Evolutionary conservation across 2,329 filamentous ascomycete genomes (phyloP), one percentile per base, ranked within the genome.

Genomic region (Sclerotinia borealis): DNA sequence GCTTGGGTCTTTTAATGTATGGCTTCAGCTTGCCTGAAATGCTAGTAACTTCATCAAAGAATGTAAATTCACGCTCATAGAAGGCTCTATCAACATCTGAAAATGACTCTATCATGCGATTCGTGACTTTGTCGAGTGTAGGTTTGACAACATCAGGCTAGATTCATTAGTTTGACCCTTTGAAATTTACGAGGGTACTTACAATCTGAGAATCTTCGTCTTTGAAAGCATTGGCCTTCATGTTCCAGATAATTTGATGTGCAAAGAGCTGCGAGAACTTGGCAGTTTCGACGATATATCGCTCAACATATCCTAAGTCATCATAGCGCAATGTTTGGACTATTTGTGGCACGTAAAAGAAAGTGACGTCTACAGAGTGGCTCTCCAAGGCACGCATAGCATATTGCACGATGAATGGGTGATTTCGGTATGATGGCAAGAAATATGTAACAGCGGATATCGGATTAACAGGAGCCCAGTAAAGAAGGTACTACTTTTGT

Each of bases 191-290:
- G 13, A 34, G 9, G 2, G 22, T 1, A 77, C 86, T 81, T 79
- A 91, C 88, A 67, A 96, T 85, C 71, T 89, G 86, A 17, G 89
- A 93, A 69, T 97, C 92, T 71, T 99, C 93, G 68, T 99, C 96
- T 76, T 97, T 99, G 82, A 91, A 99, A 1, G 93, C 91, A 75
- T 99, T 99, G 37, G 95, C 95, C 76, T 98, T 99, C 89, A 99
- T 99, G 75, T 99, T 99, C 95, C 96, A 99, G 74, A 99, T 99
- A 69, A 99, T 98, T 72, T 99, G 95, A 75, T 99, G 96, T 2
- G 96, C 93, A 76, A 99, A 99, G 10, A 98, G 79, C 76, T 98
- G 95, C n/a, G 95, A 98, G 73, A 96, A 93, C 71, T 96, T 93
- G 1, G 93, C 95, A 0, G 96, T 97, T 78, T 99, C 95, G 19